Conservation (phyloP, 2,329 filamentous ascomycete genomes). For the Laburnicola sp. region DNA sequence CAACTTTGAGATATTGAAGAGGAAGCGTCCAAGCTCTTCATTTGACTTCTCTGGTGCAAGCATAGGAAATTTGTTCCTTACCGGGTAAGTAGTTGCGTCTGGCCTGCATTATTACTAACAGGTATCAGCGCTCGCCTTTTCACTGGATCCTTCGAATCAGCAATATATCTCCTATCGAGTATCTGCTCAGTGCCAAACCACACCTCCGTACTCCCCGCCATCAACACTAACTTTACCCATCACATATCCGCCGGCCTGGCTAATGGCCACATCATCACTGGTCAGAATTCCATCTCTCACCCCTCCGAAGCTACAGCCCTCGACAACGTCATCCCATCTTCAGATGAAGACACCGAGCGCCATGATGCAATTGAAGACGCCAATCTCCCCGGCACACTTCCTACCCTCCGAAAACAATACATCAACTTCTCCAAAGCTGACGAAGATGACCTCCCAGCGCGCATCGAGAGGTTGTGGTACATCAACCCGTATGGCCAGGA, state of each 20-base stretch:
- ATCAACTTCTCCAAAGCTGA: slow-evolving; percentile 77
- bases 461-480: slow-evolving; percentile 88
- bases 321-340: slow-evolving; percentile 21
- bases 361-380: slow-evolving; percentile 76
- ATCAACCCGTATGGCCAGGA: slow-evolving; percentile 99
- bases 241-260: slow-evolving; percentile 84
- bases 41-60: slow-evolving; percentile 56
- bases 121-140: slow-evolving; percentile 75
- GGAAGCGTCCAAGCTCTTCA: slow-evolving; percentile 50
- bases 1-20: slow-evolving; percentile 55
- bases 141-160: slow-evolving; percentile 87
- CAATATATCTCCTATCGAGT: slow-evolving; percentile 84
- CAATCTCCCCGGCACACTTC: slow-evolving; percentile 78
- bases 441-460: slow-evolving; percentile 73
- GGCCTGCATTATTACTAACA: slow-evolving; percentile 11
- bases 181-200: slow-evolving; percentile 81
- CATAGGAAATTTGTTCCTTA: slow-evolving; percentile 57
- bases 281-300: slow-evolving; percentile 69
- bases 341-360: slow-evolving; percentile 51
- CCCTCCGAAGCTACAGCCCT: slow-evolving; percentile 36
- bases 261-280: slow-evolving; percentile 78
- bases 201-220: slow-evolving; percentile 80
- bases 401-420: slow-evolving; percentile 76
- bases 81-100: slow-evolving; percentile 45
- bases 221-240: slow-evolving; percentile 93